Conservation (phyloP, 306 rosid genomes). For the Luffa acutangula region DNA sequence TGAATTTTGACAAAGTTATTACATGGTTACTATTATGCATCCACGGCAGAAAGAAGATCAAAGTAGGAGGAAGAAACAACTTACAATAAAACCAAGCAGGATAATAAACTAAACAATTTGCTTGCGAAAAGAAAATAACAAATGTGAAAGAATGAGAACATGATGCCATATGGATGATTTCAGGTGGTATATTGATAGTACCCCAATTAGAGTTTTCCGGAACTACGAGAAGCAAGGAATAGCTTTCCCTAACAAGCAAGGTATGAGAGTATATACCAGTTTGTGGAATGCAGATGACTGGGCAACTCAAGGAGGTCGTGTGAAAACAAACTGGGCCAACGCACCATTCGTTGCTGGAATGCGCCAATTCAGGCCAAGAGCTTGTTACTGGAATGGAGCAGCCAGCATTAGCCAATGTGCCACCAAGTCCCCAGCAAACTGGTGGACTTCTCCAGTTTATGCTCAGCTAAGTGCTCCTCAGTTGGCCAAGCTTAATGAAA, state of each 20-base stretch:
- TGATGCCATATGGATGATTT: not conserved
- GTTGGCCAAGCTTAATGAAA: slow-evolving; percentile 40
- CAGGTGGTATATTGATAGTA: slow-evolving; percentile 70
- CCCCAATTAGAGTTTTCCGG: slow-evolving; percentile 67
- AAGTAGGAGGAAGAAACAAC: not conserved
- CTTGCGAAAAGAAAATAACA: not conserved
- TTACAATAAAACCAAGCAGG: not conserved
- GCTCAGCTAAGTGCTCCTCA: slow-evolving; percentile 27
- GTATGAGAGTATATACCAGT: slow-evolving; percentile 58
- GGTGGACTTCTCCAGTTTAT: slow-evolving; percentile 55
- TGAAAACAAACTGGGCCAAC: slow-evolving; percentile 46
- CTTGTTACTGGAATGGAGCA: slow-evolving; percentile 58
- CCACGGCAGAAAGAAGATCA: not conserved
- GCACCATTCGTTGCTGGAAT: slow-evolving; percentile 63
- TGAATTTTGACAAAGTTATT: too few species aligned
- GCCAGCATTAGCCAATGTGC: slow-evolving; percentile 47
- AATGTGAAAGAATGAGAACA: not conserved
- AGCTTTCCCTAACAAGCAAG: slow-evolving; percentile 64
- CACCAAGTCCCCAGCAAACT: slow-evolving; percentile 30
- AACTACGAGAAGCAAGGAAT: slow-evolving; percentile 51
- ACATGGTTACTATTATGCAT: not conserved
- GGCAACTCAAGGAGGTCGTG: slow-evolving; percentile 81
- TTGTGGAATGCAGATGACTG: slow-evolving; percentile 71
- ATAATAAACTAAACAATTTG: not conserved
- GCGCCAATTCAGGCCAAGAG: slow-evolving; percentile 51